phyloP scores from a whole-genome alignment of 108 stramenopile genomes.

The Skeletonema potamos region DNA sequence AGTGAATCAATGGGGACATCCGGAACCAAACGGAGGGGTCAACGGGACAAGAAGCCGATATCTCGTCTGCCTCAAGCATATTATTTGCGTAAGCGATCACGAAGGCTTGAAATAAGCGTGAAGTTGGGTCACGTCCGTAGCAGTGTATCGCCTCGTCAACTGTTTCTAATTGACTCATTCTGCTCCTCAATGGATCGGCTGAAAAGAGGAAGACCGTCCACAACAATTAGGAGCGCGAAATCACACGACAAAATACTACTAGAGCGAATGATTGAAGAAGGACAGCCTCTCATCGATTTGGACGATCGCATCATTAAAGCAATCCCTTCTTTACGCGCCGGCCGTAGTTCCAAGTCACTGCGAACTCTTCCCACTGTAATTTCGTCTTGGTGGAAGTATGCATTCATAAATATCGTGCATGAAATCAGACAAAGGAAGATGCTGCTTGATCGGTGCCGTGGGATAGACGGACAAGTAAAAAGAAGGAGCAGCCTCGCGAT shows the following conservation, averaged over 20 bases:
- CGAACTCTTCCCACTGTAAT: constrained; percentile 37
- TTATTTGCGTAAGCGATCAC: constrained; percentile 9
- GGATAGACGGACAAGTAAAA: constrained; percentile 6
- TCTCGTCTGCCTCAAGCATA: background rate
- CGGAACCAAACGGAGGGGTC: constrained; percentile 53
- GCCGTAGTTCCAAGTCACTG: constrained; percentile 1
- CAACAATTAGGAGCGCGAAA: constrained; percentile 48
- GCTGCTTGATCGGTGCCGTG: constrained; percentile 19
- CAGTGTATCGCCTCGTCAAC: constrained; percentile 59
- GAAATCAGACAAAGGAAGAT: constrained; percentile 57
- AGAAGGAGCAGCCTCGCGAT: constrained; percentile 31
- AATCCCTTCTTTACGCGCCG: constrained; percentile 27
- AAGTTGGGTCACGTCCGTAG: constrained; percentile 52
- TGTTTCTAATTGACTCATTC: constrained; percentile 54
- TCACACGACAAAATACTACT: constrained; percentile 4
- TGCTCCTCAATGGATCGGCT: constrained; percentile 47
- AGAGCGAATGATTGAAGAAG: constrained; percentile 25
- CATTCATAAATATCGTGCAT: constrained; percentile 41
- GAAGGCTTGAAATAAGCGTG: constrained; percentile 44
- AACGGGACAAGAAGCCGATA: constrained; percentile 54
- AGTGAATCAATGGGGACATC: constrained; percentile 13
- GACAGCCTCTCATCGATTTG: constrained; percentile 24
- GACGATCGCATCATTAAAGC: constrained; percentile 24
- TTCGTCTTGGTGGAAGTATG: constrained; percentile 73
- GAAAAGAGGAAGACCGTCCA: constrained; percentile 64